These are phyloP conservation scores for Chlorella vulgaris DNA, from an alignment of 139 green algal species.

Conservation along the genomic window DNA sequence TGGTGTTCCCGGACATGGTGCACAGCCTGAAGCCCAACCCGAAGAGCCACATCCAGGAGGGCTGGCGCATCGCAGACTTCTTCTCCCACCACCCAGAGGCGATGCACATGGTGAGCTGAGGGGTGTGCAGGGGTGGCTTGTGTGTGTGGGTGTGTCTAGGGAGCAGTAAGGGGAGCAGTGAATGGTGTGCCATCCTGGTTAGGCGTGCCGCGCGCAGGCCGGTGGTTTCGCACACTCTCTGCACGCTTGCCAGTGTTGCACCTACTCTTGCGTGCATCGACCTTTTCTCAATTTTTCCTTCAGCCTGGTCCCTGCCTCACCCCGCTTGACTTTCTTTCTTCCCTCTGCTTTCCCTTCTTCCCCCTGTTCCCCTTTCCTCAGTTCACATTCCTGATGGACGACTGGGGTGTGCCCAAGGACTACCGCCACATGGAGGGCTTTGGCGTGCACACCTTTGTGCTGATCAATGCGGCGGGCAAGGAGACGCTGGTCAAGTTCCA, in stretches of 20 bases:
- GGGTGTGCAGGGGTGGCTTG: background rate
- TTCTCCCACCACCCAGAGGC: slow-evolving; percentile 93
- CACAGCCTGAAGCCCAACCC: slow-evolving; percentile 98
- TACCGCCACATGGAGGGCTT: slow-evolving; percentile 94
- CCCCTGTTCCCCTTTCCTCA: slow-evolving; percentile 57
- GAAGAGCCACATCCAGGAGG: slow-evolving; percentile 95
- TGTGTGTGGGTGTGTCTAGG: background rate
- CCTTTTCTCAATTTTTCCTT: too few relatives aligned
- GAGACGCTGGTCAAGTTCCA: slow-evolving; percentile 97
- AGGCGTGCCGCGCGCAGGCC: too few relatives aligned
- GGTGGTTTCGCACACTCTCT: too few relatives aligned
- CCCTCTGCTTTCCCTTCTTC: background rate
- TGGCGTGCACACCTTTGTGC: slow-evolving; percentile 95
- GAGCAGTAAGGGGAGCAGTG: too few relatives aligned
- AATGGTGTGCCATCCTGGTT: too few relatives aligned
- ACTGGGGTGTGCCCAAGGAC: slow-evolving; percentile 90
- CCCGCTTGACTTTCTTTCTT: too few relatives aligned
- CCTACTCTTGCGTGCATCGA: too few relatives aligned
- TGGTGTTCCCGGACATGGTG: slow-evolving; percentile 98
- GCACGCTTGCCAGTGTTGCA: too few relatives aligned
- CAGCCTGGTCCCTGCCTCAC: too few relatives aligned
- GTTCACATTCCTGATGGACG: slow-evolving; percentile 94
- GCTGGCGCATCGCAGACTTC: slow-evolving; percentile 96
- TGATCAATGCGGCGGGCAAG: slow-evolving; percentile 82
- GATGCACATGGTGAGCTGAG: slow-evolving; percentile 83